Base-by-base conservation (phyloP, 331 rosid genomes). In the Cydonia oblonga region DNA sequence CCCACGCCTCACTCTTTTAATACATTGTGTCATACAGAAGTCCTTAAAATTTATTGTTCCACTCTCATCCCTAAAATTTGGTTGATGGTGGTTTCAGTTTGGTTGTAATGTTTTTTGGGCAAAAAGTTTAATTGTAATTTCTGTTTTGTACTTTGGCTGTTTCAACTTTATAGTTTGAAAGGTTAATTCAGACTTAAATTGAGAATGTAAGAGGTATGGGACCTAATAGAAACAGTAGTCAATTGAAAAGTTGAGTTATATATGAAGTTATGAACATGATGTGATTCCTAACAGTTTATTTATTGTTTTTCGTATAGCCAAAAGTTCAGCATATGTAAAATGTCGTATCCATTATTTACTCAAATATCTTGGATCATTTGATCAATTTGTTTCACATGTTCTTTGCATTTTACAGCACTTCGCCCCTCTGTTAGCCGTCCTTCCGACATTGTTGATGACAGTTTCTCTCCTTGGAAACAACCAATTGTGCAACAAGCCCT, bases 381-480 rank as follows among this genome's bases (percentile, higher is more conserved):
- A 29, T 11, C 49, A 73, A 59, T 61, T 77, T 22, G n/a, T 80
- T 66, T 70, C 19, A 29, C 68, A 22, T 35, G 62, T 59, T 24
- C 30, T 62, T 74, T 62, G 65, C 24, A 28, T 85, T 84, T 80
- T 77, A 71, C 76, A 92, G 98, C 91, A 52, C 86, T 92, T 72
- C 98, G 98, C 78, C 98, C 98, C 78, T 79, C 76, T 68, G 77
- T 87, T 79, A 89, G 76, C 86, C 84, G 85, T 68, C 81, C 92
- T 72, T 86, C 72, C 46, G 96, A 89, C 29, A 75, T 76, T 66
- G 84, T 88, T 74, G 96, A 92, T 82, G 92, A 88, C 20, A 83
- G 79, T 9, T 92, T 92, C 77, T 86, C 93, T 70, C 96, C 71
- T 68, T 92, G 98, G 98, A 86, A 81, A 79, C 97, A 91, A 63